Percentiles rank a stretch among this genome's conserved stretches.
Evolutionary conservation across 2,329 filamentous ascomycete species (phyloP).

Genomic region (Epichloe sp.): DNA sequence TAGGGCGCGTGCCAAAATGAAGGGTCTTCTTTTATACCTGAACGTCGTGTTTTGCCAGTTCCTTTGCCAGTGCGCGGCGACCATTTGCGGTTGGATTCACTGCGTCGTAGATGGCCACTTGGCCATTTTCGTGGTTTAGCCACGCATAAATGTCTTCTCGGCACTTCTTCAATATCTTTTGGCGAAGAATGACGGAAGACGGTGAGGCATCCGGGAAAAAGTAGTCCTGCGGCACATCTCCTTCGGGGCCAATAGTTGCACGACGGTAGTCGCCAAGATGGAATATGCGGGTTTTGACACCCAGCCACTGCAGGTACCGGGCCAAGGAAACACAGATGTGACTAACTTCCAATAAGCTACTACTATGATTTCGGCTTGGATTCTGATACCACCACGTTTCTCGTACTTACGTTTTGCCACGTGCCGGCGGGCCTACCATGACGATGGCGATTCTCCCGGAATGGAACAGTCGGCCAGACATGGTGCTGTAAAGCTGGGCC

Average conservation of each 20-base stretch:
- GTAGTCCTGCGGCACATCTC: slow-evolving; percentile 87
- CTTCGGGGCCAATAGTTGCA: slow-evolving; percentile 72
- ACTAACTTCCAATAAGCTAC: slow-evolving; percentile 26
- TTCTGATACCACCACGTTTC: not conserved
- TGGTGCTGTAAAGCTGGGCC: slow-evolving; percentile 94
- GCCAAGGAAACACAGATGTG: slow-evolving; percentile 94
- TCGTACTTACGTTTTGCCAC: slow-evolving; percentile 72
- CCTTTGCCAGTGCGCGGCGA: slow-evolving; percentile 74
- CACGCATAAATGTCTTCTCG: slow-evolving; percentile 95
- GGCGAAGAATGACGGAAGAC: slow-evolving; percentile 79
- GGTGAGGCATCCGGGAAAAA: slow-evolving; percentile 94
- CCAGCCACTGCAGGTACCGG: slow-evolving; percentile 89
- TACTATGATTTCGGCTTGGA: not conserved
- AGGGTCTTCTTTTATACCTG: slow-evolving; percentile 38
- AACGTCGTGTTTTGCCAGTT: slow-evolving; percentile 95
- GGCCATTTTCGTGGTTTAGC: slow-evolving; percentile 91
- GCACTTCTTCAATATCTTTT: slow-evolving; percentile 96
- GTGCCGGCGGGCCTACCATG: slow-evolving; percentile 86
- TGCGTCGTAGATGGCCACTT: slow-evolving; percentile 96
- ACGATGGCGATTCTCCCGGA: slow-evolving; percentile 95
- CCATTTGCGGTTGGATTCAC: slow-evolving; percentile 84
- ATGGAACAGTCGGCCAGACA: slow-evolving; percentile 93
- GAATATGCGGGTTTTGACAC: slow-evolving; percentile 96
- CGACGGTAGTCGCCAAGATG: slow-evolving; percentile 93
- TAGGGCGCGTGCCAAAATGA: not conserved